Evolutionary conservation across 352 stramenopile genomes (phyloP), one percentile per base, ranked within the genome.

Genomic region (Globisporangium splendens): DNA sequence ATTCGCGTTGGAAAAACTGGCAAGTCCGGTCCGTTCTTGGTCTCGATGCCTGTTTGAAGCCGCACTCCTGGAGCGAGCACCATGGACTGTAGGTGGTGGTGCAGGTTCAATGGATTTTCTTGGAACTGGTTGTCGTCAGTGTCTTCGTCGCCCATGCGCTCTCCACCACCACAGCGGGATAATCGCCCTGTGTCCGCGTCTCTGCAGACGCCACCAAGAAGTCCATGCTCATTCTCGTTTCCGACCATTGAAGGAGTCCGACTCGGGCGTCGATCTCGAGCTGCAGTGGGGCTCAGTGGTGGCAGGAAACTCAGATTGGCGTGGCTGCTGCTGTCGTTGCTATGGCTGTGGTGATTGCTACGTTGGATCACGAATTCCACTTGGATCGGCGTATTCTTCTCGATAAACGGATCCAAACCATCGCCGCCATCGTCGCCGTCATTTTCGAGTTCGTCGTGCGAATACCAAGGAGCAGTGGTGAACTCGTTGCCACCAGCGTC

Each of bases 31-130:
- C 69, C 69, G 1, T 15, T 55, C 38, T 70, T 63, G 15, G 60
- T 50, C 17, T 63, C 69, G 6, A 56, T 48, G 3, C 62, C 53
- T 7, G 28, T 39, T 50, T 75, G 69, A 18, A 75, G 56, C 41
- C 59, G 65, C 46, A 77, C 69, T 4, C 69, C 69, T 1, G 69
- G 60, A 8, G 66, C 63, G 28, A 77, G 57, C 21, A 61, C 52
- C 24, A 77, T 41, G 5, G 39, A 46, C 24, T 56, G 31, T 1
- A 66, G 53, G n/a, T 64, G 56, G 5, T 33, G 41, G 1, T 59
- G 44, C 17, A 56, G 12, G n/a, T 22, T 50, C 20, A 12, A 38
- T 1, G 22, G 14, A n/a, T 65, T 20, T 41, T 50, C 22, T 1
- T 12, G 28, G 31, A 33, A 52, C 14, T 13, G 31, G 10, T 54